Percentiles rank a stretch among this genome's conserved stretches.
These are phyloP conservation scores for Nicotiana attenuata DNA, from an alignment of 257 asterid genomes.

Conservation along the genomic window DNA sequence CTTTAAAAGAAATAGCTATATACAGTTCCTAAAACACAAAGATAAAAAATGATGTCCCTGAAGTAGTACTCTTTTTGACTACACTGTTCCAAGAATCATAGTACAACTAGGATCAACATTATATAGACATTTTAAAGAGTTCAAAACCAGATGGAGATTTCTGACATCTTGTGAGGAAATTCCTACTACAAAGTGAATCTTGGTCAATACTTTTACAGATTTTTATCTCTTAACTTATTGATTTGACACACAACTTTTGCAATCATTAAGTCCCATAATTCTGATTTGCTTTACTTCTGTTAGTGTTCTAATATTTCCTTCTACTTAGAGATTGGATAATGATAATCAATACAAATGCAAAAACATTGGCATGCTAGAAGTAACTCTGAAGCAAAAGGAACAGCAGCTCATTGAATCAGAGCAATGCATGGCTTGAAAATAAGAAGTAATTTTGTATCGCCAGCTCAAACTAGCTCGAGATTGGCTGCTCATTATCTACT, in stretches of 20 bases:
- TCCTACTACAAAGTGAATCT: no score
- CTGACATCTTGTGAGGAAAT: no score
- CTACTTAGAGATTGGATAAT: conserved; percentile 50
- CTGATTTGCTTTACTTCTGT: no score
- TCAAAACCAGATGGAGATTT: no score
- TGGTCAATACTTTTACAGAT: no score
- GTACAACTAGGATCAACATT: neutral
- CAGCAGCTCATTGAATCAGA: conserved; percentile 47
- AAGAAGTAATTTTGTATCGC: conserved; percentile 33
- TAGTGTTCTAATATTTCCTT: neutral
- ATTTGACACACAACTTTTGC: no score
- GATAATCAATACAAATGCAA: conserved; percentile 48
- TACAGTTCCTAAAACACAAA: neutral
- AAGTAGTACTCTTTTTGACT: neutral
- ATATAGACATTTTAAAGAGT: neutral
- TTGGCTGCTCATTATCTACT: neutral
- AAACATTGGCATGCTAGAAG: conserved; percentile 58
- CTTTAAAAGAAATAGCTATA: no score
- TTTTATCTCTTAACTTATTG: no score
- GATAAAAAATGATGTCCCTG: neutral
- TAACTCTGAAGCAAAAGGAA: conserved; percentile 52
- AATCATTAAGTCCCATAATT: no score
- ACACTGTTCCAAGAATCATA: neutral
- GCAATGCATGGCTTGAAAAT: conserved; percentile 54
- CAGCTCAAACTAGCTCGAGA: neutral